These are phyloP conservation scores for Aspergillus melleus DNA, from an alignment of 2,329 filamentous ascomycete species.

Conservation along the genomic window DNA sequence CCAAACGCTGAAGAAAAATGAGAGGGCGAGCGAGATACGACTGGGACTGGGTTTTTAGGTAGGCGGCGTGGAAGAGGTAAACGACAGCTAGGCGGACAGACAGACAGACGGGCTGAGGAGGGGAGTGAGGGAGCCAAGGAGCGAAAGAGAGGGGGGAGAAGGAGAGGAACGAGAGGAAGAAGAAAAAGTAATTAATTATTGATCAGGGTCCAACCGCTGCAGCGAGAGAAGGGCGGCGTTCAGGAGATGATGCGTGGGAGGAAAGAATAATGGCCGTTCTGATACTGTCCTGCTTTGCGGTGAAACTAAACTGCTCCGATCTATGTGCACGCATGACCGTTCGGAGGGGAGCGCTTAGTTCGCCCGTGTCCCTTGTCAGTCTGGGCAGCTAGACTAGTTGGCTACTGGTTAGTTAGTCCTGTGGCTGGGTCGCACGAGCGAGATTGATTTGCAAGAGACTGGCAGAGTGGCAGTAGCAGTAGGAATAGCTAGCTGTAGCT, in stretches of 20 bases:
- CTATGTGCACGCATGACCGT: conserved; percentile 35
- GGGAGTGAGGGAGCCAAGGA: conserved; percentile 1
- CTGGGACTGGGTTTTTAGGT: neutral
- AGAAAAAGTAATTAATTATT: conserved; percentile 3
- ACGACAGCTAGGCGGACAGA: neutral
- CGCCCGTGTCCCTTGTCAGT: neutral
- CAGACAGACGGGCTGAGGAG: neutral
- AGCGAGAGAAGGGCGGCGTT: conserved; percentile 7
- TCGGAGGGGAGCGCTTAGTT: conserved; percentile 27
- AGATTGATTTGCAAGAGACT: neutral
- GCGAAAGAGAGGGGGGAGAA: conserved; percentile 3
- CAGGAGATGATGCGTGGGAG: neutral
- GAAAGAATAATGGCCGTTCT: conserved; percentile 12
- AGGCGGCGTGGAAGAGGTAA: neutral
- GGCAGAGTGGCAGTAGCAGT: too few species aligned
- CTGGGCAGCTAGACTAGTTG: neutral
- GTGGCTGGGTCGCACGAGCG: neutral
- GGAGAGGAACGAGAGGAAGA: conserved; percentile 3
- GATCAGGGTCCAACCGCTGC: conserved; percentile 9
- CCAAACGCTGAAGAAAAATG: conserved; percentile 14
- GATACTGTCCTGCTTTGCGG: conserved; percentile 16
- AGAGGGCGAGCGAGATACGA: conserved; percentile 6
- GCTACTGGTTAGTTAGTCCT: too few species aligned
- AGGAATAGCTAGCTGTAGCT: too few species aligned
- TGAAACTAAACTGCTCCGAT: conserved; percentile 25